Percentiles rank a stretch among this genome's conserved stretches.
Evolutionary conservation across 768 basidiomycete species (phyloP).

Genomic region (Mrakia gelida): DNA sequence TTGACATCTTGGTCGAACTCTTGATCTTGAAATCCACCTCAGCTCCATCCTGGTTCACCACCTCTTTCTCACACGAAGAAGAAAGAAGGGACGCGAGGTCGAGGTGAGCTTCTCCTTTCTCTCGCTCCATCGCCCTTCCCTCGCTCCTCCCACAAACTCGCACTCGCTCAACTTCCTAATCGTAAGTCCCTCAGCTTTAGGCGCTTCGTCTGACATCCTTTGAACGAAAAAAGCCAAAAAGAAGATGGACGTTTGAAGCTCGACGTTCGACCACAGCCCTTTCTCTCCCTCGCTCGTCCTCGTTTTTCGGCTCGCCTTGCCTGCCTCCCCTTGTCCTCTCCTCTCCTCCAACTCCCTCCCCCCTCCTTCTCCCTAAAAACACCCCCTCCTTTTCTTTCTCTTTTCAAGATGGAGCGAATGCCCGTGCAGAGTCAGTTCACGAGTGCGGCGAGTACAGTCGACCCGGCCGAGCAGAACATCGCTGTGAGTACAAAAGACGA

Average conservation of each 20-base stretch:
- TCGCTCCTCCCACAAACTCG: background rate
- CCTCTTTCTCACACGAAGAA: background rate
- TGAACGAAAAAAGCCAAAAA: background rate
- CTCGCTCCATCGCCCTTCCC: background rate
- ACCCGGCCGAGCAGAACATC: conserved; percentile 81
- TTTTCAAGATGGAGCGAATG: conserved; percentile 26
- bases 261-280: background rate
- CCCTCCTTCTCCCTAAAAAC: conserved; percentile 22
- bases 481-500: conserved; percentile 62
- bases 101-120: background rate
- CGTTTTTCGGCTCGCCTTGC: background rate
- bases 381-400: conserved; percentile 2
- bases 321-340: background rate
- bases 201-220: background rate
- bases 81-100: background rate
- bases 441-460: conserved; percentile 31
- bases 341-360: conserved; percentile 15
- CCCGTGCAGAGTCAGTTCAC: conserved; percentile 33
- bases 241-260: background rate
- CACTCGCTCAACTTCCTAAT: background rate
- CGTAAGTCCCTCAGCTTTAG: background rate
- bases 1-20: too few relatives aligned
- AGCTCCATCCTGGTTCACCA: too few relatives aligned
- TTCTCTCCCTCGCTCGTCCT: too few relatives aligned
- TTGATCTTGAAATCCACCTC: too few relatives aligned